phyloP scores from a whole-genome alignment of 768 basidiomycete genomes.

The Lentinus brumalis region DNA sequence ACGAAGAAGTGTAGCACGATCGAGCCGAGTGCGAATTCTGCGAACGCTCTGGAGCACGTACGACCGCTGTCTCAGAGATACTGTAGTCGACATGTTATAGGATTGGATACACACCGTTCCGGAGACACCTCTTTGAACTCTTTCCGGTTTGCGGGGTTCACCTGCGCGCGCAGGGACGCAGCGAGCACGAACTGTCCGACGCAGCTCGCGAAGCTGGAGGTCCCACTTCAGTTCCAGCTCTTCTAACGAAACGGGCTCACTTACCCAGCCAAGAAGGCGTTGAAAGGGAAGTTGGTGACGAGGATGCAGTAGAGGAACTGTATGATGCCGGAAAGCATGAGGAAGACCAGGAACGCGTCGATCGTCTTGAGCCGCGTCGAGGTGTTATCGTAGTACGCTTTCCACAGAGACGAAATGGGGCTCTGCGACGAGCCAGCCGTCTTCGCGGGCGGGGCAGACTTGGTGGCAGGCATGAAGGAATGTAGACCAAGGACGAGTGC shows the following conservation, averaged over 20 bases:
- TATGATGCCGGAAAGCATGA: slow-evolving; percentile 85
- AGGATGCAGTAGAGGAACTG: slow-evolving; percentile 93
- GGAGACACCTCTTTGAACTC: slow-evolving; percentile 92
- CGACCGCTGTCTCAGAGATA: slow-evolving; percentile 1
- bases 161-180: slow-evolving; percentile 89
- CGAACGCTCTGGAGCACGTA: slow-evolving; percentile 75
- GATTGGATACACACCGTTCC: slow-evolving; percentile 68
- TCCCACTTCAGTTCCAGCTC: not conserved
- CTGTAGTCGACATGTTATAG: not conserved
- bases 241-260: slow-evolving; percentile 29
- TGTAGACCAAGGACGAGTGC: slow-evolving; percentile 9
- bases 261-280: slow-evolving; percentile 95
- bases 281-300: slow-evolving; percentile 94
- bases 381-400: slow-evolving; percentile 76
- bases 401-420: slow-evolving; percentile 63
- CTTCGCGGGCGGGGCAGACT: slow-evolving; percentile 33
- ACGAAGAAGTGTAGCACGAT: slow-evolving; percentile 98
- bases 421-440: slow-evolving; percentile 23
- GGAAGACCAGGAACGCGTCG: slow-evolving; percentile 89
- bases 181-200: slow-evolving; percentile 97
- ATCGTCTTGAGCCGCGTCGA: slow-evolving; percentile 89
- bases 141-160: slow-evolving; percentile 79
- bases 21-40: slow-evolving; percentile 94
- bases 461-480: slow-evolving; percentile 36
- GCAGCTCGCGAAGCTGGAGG: slow-evolving; percentile 81